Conservation (phyloP, 352 stramenopile species). For the Pythium phragmiticola region DNA sequence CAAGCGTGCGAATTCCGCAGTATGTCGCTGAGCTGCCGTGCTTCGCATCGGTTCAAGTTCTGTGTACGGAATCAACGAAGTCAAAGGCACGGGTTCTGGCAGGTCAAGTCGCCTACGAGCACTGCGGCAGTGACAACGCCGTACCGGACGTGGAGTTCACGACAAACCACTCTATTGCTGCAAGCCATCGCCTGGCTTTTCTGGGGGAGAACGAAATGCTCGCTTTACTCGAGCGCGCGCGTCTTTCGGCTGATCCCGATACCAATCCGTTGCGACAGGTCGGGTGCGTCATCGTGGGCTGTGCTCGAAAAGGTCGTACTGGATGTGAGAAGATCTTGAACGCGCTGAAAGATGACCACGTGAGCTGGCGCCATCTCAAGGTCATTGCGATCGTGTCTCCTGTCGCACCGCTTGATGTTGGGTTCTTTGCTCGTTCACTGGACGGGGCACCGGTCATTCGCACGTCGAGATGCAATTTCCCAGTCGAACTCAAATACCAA, state of each 20-base stretch:
- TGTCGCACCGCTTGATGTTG: background rate
- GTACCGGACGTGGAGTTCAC: too few species aligned
- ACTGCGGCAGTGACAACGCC: background rate
- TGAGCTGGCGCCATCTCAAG: background rate
- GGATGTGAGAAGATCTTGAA: background rate
- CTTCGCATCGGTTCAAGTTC: background rate
- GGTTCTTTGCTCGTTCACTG: background rate
- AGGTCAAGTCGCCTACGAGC: background rate
- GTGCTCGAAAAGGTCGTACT: background rate
- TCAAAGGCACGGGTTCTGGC: background rate
- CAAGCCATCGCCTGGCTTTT: too few species aligned
- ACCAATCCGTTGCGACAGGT: background rate
- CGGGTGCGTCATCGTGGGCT: background rate
- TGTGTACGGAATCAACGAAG: background rate
- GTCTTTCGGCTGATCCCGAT: background rate
- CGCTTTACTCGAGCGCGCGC: background rate
- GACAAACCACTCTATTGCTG: too few species aligned
- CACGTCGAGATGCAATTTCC: background rate
- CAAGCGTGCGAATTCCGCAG: conserved; percentile 3
- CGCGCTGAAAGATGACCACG: background rate
- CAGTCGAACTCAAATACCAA: conserved; percentile 1
- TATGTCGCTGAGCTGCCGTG: background rate
- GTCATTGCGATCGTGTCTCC: background rate
- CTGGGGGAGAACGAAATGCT: background rate
- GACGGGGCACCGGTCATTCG: background rate